A percentile compares a stretch with the other conserved stretches of the same genome.
Evolutionary conservation across 768 basidiomycete genomes (phyloP).

Genomic region (Collybia sordida): DNA sequence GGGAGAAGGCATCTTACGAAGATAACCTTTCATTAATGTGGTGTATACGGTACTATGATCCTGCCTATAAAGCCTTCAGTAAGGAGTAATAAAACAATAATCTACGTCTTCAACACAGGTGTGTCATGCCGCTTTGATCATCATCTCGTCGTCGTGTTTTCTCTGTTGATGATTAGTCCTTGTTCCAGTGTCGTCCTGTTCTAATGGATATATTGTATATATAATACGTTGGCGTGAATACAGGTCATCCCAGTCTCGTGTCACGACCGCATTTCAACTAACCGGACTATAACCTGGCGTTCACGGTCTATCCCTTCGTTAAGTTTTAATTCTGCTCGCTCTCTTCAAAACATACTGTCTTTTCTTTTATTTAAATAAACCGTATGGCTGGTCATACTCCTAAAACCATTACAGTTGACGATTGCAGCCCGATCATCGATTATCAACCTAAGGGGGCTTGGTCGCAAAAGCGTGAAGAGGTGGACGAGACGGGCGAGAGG

Average conservation of each 20-base stretch:
- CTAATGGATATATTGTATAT: neutral
- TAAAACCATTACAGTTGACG: slow-evolving; percentile 27
- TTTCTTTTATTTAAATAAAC: neutral
- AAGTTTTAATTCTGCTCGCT: neutral
- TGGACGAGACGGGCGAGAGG: slow-evolving; percentile 16
- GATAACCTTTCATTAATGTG: too few species aligned
- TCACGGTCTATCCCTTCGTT: too few species aligned
- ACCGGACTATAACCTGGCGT: too few species aligned
- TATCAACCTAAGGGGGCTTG: slow-evolving; percentile 20
- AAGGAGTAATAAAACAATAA: too few species aligned
- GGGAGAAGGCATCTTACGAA: too few species aligned
- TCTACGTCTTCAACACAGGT: too few species aligned
- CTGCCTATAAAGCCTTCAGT: too few species aligned
- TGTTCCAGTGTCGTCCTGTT: neutral
- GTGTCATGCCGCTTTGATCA: too few species aligned
- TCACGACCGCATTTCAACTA: too few species aligned
- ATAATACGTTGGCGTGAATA: neutral
- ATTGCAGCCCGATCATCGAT: slow-evolving; percentile 23
- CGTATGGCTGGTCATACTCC: slow-evolving; percentile 16
- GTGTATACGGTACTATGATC: too few species aligned
- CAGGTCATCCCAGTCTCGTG: too few species aligned
- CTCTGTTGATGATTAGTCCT: neutral
- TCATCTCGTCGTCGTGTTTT: slow-evolving; percentile 7
- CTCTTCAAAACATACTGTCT: neutral
- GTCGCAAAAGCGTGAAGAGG: slow-evolving; percentile 11